Evolutionary conservation across 148 eudicot genomes (phyloP), one percentile per base, ranked within the genome.

Genomic region (Camellia japonica): DNA sequence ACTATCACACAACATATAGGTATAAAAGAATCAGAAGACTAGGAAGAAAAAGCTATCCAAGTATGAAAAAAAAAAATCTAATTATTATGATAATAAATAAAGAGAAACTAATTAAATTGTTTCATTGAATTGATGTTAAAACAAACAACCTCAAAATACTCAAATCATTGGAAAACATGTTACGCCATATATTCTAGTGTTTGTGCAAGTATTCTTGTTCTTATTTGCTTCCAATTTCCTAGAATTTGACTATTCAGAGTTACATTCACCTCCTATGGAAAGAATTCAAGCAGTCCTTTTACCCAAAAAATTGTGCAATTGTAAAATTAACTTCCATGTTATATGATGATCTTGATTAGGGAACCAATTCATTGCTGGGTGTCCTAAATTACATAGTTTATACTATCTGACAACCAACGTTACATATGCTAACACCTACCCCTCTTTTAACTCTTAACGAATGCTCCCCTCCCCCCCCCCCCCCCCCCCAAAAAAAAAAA

Each of bases 1-100:
- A 78, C 90, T 87, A 85, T 20, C 66, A 88, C 66, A 88, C 49
- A 77, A 54, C 42, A 66, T 60, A 56, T 73, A 66, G 20, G 73
- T 66, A 64, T 51, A 76, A 47, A 61, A 18, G 43, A 61, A 59
- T 80, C 20, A 70, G 69, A 60, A 59, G 65, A 52, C 65, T 68
- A 19, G 46, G 46, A n/a, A 7, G 18, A 6, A 71, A 74, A 18
- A 73, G 3, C 49, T 41, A 16, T 56, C 2, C 16, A n/a, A 41
- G 30, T 30, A 30, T 1, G 1, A 30, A 58, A 70, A 41, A 44
- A 2, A 20, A 60, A 46, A 75, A 30, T 47, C 74, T 74, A 18
- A n/a, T 14, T 59, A 23, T 63, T 8, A 1, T 14, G 6, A 14
- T 7, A 18, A 56, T 6, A 74, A 18, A 30, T 30, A 30, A 74